These are phyloP conservation scores for Rutidosis leptorrhynchoides DNA, from an alignment of 129 eudicot genomes.

Conservation along the genomic window DNA sequence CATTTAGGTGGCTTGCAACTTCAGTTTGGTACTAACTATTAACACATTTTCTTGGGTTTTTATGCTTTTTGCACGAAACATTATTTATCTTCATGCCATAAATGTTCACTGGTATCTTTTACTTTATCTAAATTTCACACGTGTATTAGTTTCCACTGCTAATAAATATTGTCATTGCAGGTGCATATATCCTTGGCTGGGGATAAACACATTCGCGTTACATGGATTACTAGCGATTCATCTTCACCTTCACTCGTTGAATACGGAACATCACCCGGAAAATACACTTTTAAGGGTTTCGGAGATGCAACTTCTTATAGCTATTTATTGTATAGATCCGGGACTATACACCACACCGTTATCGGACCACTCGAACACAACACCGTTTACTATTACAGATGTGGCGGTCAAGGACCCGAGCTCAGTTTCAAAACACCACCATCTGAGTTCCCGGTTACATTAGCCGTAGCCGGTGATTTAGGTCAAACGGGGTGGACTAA, in stretches of 20 bases:
- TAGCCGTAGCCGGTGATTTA: slow-evolving; percentile 90
- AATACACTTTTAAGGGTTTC: slow-evolving; percentile 44
- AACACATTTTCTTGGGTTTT: neutral
- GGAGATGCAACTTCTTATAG: slow-evolving; percentile 74
- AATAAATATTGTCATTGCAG: slow-evolving; percentile 41
- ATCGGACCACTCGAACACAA: slow-evolving; percentile 76
- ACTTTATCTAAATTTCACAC: neutral
- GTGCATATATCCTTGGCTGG: slow-evolving; percentile 93
- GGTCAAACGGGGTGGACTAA: slow-evolving; percentile 97
- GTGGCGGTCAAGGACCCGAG: slow-evolving; percentile 86
- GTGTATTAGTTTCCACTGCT: slow-evolving; percentile 3
- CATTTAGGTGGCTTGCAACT: slow-evolving; percentile 10
- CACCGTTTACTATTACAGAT: slow-evolving; percentile 67
- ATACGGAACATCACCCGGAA: slow-evolving; percentile 73
- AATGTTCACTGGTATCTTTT: neutral
- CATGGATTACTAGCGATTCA: slow-evolving; percentile 62
- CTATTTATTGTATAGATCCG: slow-evolving; percentile 62
- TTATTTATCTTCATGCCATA: neutral
- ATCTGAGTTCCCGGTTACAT: slow-evolving; percentile 68
- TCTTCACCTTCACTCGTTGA: slow-evolving; percentile 70
- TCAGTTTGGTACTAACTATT: neutral
- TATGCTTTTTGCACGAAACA: neutral
- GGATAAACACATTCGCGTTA: slow-evolving; percentile 56
- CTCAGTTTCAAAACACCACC: slow-evolving; percentile 78
- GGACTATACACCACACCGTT: slow-evolving; percentile 82